Evolutionary conservation across 1,284 basidiomycete species (phyloP), one percentile per base, ranked within the genome.

Genomic region (Boletus smithii): DNA sequence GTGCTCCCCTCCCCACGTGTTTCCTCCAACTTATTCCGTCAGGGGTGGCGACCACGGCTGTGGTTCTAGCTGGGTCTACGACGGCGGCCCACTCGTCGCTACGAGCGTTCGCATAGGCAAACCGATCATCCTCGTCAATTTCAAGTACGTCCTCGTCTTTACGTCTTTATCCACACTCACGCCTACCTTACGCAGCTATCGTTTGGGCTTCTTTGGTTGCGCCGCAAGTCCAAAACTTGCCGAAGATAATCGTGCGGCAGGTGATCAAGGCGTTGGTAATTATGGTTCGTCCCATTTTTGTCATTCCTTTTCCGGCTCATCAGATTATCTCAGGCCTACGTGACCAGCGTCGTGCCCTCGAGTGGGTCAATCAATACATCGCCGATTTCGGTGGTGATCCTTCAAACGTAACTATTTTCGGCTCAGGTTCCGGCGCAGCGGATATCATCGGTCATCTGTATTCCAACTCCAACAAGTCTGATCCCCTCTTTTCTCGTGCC

Each of bases 31-130:
- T 56, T 34, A 57, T 52, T 44, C 42, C 42, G 27, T 43, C 55
- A 88, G 85, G 18, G 85, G 86, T 35, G 80, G 79, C 9, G 79
- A 85, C 60, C 71, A 77, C 55, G 86, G 86, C 17, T 80, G 78
- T 48, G 86, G 85, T 7, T 85, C 85, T 5, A 78, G 76, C 58
- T 88, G 86, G 86, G 68, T 85, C 9, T 87, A 80, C 53, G 86
- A 88, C 52, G 81, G 80, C 13, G 86, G 81, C 39, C 70, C 78
- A 23, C 68, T 88, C 16, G 85, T 89, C 18, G 75, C 76, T 49
- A 81, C 80, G 60, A 83, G 85, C 62, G 70, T 86, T 22, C 61
- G 71, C 34, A 62, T 76, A 26, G 74, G 73, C 17, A 85, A 79
- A 61, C 86, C 85, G 0, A 69, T 88, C 40, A 74, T 88, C 42